phyloP scores from a whole-genome alignment of 805 yeast species.

The Spathaspora boniae region DNA sequence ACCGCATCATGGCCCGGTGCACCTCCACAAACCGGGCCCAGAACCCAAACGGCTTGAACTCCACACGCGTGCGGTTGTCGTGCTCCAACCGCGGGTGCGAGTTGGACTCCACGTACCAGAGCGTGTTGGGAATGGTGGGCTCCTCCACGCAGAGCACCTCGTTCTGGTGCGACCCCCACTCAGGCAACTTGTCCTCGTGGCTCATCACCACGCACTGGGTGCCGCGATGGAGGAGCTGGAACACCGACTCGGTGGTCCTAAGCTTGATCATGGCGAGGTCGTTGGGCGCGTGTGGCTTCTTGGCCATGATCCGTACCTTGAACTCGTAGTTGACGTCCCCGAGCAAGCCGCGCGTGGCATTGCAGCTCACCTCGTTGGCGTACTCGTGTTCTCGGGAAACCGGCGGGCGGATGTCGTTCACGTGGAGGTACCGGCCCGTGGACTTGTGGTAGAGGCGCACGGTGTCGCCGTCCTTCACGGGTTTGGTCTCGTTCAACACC shows the following conservation, averaged over 20 bases:
- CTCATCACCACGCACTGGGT: conserved; percentile 69
- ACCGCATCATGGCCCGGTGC: conserved; percentile 53
- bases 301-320: conserved; percentile 48
- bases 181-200: conserved; percentile 74
- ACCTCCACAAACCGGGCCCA: conserved; percentile 52
- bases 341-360: conserved; percentile 57
- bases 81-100: conserved; percentile 45
- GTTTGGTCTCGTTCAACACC: conserved; percentile 32
- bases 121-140: conserved; percentile 63
- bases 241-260: conserved; percentile 61
- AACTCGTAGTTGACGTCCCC: conserved; percentile 74
- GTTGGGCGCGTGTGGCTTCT: conserved; percentile 31
- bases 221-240: conserved; percentile 65
- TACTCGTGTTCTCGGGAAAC: conserved; percentile 89
- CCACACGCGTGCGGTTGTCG: conserved; percentile 17
- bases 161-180: conserved; percentile 80
- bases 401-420: conserved; percentile 77
- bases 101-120: conserved; percentile 73
- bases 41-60: conserved; percentile 31
- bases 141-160: conserved; percentile 84
- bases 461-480: conserved; percentile 51
- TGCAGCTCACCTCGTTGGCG: conserved; percentile 74
- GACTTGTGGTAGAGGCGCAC: conserved; percentile 66
- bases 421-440: conserved; percentile 68
- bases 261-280: conserved; percentile 33